Evolutionary conservation across 2,329 filamentous ascomycete genomes (phyloP).

Genomic region (Neonectria sp.): DNA sequence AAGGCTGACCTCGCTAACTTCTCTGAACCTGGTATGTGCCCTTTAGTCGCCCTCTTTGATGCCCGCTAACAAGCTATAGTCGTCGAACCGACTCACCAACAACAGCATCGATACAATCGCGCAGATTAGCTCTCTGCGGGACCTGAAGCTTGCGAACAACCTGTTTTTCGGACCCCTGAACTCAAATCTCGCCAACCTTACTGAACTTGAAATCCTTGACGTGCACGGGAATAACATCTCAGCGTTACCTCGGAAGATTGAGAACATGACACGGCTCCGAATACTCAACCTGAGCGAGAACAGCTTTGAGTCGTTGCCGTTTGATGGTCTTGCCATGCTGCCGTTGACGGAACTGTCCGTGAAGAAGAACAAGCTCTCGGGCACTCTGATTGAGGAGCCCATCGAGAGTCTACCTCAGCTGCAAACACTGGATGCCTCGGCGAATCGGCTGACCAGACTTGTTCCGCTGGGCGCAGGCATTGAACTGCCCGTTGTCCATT

Average conservation of each 20-base stretch:
- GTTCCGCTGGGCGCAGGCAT: constrained; percentile 62
- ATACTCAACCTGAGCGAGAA: constrained; percentile 88
- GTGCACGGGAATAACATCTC: constrained; percentile 85
- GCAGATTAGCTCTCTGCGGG: constrained; percentile 80
- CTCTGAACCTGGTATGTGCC: constrained; percentile 81
- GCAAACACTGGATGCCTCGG: constrained; percentile 83
- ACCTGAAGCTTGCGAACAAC: constrained; percentile 88
- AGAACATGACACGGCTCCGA: constrained; percentile 78
- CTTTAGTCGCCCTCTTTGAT: background rate
- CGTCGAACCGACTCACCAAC: constrained; percentile 85
- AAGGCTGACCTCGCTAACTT: constrained; percentile 80
- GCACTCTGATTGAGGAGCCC: constrained; percentile 77
- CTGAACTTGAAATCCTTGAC: constrained; percentile 84
- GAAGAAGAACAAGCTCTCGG: constrained; percentile 84
- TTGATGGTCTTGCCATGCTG: constrained; percentile 76
- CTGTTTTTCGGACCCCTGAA: constrained; percentile 78
- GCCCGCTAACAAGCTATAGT: constrained; percentile 61
- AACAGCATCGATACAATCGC: constrained; percentile 80
- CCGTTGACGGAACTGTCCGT: constrained; percentile 82
- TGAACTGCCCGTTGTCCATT: constrained; percentile 79
- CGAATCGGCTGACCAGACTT: constrained; percentile 78
- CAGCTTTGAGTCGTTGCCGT: constrained; percentile 78
- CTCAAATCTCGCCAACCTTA: constrained; percentile 73
- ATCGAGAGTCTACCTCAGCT: constrained; percentile 74
- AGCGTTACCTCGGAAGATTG: constrained; percentile 76